Conservation (phyloP, 2,329 filamentous ascomycete species). For the Neonectria faginata region DNA sequence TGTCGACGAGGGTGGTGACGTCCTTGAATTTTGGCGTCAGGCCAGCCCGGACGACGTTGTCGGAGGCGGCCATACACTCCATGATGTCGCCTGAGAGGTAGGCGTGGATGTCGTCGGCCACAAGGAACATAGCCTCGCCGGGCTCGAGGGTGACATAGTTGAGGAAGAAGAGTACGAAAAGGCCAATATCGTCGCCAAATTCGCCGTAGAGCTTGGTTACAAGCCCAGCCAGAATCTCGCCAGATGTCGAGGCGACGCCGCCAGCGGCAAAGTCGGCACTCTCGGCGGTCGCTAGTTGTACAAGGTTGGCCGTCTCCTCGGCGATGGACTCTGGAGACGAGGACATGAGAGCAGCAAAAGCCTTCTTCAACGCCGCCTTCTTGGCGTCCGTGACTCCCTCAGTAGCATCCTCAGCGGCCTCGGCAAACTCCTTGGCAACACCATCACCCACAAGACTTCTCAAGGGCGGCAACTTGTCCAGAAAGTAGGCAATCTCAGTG, state of each 20-base stretch:
- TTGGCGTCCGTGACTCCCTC: slow-evolving; percentile 66
- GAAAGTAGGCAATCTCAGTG: slow-evolving; percentile 86
- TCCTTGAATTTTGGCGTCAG: slow-evolving; percentile 99
- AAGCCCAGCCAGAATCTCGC: slow-evolving; percentile 79
- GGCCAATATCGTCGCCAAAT: slow-evolving; percentile 89
- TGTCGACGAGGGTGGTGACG: slow-evolving; percentile 85
- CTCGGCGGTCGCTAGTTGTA: slow-evolving; percentile 76
- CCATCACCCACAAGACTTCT: slow-evolving; percentile 75
- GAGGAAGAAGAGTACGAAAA: slow-evolving; percentile 97
- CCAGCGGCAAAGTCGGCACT: slow-evolving; percentile 79
- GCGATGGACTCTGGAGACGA: slow-evolving; percentile 70
- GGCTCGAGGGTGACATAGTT: slow-evolving; percentile 91
- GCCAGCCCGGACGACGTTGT: slow-evolving; percentile 97
- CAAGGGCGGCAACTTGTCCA: slow-evolving; percentile 68
- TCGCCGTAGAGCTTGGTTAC: slow-evolving; percentile 82
- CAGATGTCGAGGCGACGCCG: slow-evolving; percentile 74
- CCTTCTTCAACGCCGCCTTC: slow-evolving; percentile 80
- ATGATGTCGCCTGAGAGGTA: slow-evolving; percentile 95
- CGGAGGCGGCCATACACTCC: slow-evolving; percentile 99
- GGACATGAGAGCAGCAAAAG: slow-evolving; percentile 86
- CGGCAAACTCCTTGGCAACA: slow-evolving; percentile 66
- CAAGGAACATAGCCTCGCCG: slow-evolving; percentile 95
- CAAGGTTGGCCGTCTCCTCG: slow-evolving; percentile 73
- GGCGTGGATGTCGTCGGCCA: slow-evolving; percentile 96
- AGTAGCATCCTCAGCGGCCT: slow-evolving; percentile 58